These are phyloP conservation scores for Setomelanomma holmii DNA, from an alignment of 2,329 filamentous ascomycete genomes.

Conservation along the genomic window DNA sequence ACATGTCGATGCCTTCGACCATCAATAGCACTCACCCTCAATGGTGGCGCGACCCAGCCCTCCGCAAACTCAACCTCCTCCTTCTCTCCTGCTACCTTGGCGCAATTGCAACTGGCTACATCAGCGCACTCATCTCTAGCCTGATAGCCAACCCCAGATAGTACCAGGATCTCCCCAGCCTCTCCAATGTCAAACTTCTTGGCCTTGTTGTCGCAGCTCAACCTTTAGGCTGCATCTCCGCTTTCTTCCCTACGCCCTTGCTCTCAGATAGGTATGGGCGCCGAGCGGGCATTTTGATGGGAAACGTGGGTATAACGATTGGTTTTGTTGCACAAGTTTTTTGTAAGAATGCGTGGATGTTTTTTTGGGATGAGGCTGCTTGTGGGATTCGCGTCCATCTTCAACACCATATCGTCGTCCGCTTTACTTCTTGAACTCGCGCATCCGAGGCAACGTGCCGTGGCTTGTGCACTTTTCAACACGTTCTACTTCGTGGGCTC, in stretches of 20 bases:
- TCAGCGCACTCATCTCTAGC: conserved; percentile 23
- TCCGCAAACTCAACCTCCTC: conserved; percentile 15
- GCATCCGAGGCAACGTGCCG: conserved; percentile 19
- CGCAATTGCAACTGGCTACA: conserved; percentile 25
- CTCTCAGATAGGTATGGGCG: conserved; percentile 23
- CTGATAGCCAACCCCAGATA: conserved; percentile 21
- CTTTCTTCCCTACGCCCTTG: conserved; percentile 28
- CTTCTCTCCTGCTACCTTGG: conserved; percentile 25
- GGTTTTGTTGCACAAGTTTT: conserved; percentile 18
- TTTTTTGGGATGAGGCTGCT: conserved; percentile 14
- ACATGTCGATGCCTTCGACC: neutral
- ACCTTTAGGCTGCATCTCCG: conserved; percentile 19
- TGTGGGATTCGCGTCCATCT: conserved; percentile 17
- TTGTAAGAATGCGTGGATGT: conserved; percentile 5
- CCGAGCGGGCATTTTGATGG: conserved; percentile 15
- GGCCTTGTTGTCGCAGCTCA: conserved; percentile 23
- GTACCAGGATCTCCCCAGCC: conserved; percentile 9
- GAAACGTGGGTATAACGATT: conserved; percentile 15
- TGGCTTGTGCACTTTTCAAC: conserved; percentile 23
- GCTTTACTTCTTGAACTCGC: conserved; percentile 21
- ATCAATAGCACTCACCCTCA: neutral
- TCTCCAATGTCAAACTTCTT: conserved; percentile 11
- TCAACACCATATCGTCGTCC: conserved; percentile 17
- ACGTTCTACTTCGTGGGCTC: conserved; percentile 23
- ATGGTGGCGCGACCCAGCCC: neutral